Base-by-base conservation (phyloP, 768 basidiomycete genomes). In the Sarcodon sp. region DNA sequence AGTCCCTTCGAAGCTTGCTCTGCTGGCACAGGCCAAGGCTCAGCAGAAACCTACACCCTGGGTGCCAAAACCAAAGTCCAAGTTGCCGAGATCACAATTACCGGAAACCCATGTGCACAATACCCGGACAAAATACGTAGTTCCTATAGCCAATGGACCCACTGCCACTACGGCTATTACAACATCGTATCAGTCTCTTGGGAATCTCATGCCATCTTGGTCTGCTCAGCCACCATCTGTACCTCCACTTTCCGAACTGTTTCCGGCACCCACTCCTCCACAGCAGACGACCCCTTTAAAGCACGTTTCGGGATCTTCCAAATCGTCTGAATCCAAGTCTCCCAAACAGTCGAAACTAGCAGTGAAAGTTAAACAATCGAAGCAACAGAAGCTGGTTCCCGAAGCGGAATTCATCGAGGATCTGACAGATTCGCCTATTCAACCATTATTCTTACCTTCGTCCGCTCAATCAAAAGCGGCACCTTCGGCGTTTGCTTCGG, bases 161-260 rank as follows among this genome's bases (percentile, higher is more conserved):
- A 79, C 83, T n/a, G 86, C 78, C 10, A 88, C 86, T 0, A 87
- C 85, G 12, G 86, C 86, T 1, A 88, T 88, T 57, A 88, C 86
- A 0, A 87, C 86, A 2, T 79, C 81, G 0, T 87, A 86, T 52
- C 85, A 87, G 51, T 77, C 80, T 6, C 67, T 87, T 31, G 74
- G 74, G 57, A 80, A 75, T 54, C 68, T 87, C 7, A 41, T 41
- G 77, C 64, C 6, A 56, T 59, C 4, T 52, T 51, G 8, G 21
- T 27, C 21, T 27, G 21, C 21, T 27, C 21, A 27, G 4, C 21
- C 21, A 27, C 21, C 21, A 27, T 44, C 56, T 16, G 54, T 51
- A 11, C 52, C 56, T 34, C 55, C 51, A 12, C 49, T 59, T 6
- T 59, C 59, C 1, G 57, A 60, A 6, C 55, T 59, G 3, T 53